Evolutionary conservation across 371 early-diverging fungal species (phyloP), one percentile per base, ranked within the genome.

Genomic region (Blakeslea trispora): DNA sequence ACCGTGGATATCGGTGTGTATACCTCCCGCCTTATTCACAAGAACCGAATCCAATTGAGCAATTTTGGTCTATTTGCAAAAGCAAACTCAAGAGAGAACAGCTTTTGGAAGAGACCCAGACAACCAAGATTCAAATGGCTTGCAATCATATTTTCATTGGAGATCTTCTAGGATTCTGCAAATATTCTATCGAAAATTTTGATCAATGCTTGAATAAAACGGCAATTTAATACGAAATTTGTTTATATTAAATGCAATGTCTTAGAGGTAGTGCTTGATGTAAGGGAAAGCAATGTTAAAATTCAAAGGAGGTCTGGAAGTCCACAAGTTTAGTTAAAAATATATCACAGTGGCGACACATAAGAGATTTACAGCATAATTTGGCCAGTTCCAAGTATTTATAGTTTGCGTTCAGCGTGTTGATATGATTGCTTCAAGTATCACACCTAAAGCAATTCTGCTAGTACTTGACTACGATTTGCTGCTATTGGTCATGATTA

Each of bases 41-140:
- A 37, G 54, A 57, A 46, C 45, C 61, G 1, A 61, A 55, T 46
- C 66, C 52, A 21, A 61, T 66, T 37, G 66, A 66, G 41, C 57
- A 60, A 22, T 60, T 60, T 43, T 65, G 60, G 66, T 42, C 57
- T 43, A 50, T 39, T 28, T 35, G 6, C 40, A 58, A 58, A 31
- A 58, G 35, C 17, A 51, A 52, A 41, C 45, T 46, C 14, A 58
- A 50, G 44, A 60, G 44, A 54, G 50, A 47, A 35, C 35, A 15
- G 11, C 53, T 53, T 53, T 48, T 51, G 23, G 24, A 59, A 43
- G 53, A 53, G 49, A 59, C 50, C 9, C 18, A 42, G 18, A 42
- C 49, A 14, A 28, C 52, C 3, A 60, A 31, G 35, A 53, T 60
- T 40, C 19, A 21, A 28, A 17, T 43, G 31, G 28, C 53, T 32